These are phyloP conservation scores for Hypoxylon sp. DNA, from an alignment of 2,329 filamentous ascomycete species.

Conservation along the genomic window DNA sequence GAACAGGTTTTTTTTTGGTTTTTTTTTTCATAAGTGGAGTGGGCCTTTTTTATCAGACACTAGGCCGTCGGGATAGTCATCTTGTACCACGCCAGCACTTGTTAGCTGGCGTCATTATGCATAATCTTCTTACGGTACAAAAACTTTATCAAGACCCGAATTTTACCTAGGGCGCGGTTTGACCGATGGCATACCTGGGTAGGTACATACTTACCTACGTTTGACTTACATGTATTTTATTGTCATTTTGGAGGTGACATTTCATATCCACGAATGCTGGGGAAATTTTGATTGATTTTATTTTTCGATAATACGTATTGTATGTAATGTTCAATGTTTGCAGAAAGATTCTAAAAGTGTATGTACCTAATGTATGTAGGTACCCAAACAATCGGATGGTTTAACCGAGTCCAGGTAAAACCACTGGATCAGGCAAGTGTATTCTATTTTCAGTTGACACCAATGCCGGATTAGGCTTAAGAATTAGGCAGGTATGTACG, in stretches of 20 bases:
- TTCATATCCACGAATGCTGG: too few species aligned
- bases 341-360: neutral
- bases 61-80: constrained; percentile 24
- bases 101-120: constrained; percentile 12
- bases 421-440: neutral
- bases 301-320: neutral
- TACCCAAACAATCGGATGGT: neutral
- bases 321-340: too few species aligned
- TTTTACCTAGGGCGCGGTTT: neutral
- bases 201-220: neutral
- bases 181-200: neutral
- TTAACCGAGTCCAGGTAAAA: neutral
- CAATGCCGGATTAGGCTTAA: constrained; percentile 4
- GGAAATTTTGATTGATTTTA: neutral
- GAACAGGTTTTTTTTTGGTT: neutral
- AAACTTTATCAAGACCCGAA: constrained; percentile 1
- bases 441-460: constrained; percentile 6
- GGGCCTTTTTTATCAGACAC: constrained; percentile 5
- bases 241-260: neutral
- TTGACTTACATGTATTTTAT: neutral
- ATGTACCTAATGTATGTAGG: neutral
- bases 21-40: neutral
- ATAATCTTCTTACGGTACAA: constrained; percentile 1
- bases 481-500: neutral
- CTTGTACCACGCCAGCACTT: constrained; percentile 10